Percentiles rank a stretch among this genome's conserved stretches.
Conservation (phyloP, 108 stramenopile genomes). For the Pseudonitzschia delicatissima region DNA sequence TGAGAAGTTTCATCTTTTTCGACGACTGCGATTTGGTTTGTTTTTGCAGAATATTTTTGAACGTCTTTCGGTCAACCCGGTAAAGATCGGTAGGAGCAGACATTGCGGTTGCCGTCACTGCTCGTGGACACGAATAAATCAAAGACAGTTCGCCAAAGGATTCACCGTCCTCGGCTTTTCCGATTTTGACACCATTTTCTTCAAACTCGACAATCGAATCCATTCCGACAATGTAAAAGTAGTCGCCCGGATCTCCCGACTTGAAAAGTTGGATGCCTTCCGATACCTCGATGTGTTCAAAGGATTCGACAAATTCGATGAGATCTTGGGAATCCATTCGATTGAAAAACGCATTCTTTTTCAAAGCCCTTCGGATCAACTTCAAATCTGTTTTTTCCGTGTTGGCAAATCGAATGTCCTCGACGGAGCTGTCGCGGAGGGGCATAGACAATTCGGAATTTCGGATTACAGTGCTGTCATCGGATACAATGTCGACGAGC, state of each 20-base stretch:
- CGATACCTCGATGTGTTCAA: conserved; percentile 46
- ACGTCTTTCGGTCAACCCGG: conserved; percentile 42
- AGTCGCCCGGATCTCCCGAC: conserved; percentile 68
- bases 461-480: neutral
- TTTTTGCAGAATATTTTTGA: conserved; percentile 27
- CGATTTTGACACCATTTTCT: conserved; percentile 55
- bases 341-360: conserved; percentile 59
- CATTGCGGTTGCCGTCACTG: conserved; percentile 60
- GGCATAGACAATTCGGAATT: neutral
- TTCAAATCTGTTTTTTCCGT: conserved; percentile 41
- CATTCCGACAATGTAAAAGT: conserved; percentile 68
- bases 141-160: conserved; percentile 82
- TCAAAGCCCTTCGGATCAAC: conserved; percentile 51
- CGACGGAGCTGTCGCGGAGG: neutral
- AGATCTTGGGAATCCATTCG: conserved; percentile 45
- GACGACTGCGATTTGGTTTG: conserved; percentile 17
- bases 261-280: conserved; percentile 52
- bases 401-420: neutral
- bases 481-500: conserved; percentile 35
- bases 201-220: conserved; percentile 60
- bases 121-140: conserved; percentile 72
- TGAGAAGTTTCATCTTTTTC: conserved; percentile 23
- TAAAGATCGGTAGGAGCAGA: conserved; percentile 23
- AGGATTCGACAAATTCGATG: conserved; percentile 49
- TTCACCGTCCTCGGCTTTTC: conserved; percentile 37